These are phyloP conservation scores for Coemansia aciculifera DNA, from an alignment of 192 early-diverging fungal genomes.

Conservation along the genomic window DNA sequence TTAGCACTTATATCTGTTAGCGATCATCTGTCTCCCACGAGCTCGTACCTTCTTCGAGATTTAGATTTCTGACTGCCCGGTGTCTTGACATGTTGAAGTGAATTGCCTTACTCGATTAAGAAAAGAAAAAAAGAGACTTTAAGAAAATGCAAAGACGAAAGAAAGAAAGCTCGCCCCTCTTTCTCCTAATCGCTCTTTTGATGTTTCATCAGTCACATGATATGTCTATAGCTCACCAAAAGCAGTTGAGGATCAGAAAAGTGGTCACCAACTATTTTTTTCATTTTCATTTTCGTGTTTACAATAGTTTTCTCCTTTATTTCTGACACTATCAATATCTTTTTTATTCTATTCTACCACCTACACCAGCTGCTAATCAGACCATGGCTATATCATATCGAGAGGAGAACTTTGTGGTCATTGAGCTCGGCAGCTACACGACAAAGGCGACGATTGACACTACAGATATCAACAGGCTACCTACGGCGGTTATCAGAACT, in stretches of 20 bases:
- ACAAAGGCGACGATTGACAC: constrained; percentile 77
- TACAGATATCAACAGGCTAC: constrained; percentile 72
- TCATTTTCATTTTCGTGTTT: neutral
- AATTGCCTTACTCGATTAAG: neutral
- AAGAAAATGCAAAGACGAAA: neutral
- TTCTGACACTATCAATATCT: neutral
- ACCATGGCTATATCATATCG: constrained; percentile 47
- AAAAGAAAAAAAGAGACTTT: neutral
- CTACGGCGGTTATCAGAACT: constrained; percentile 60
- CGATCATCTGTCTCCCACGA: neutral
- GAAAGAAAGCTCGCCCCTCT: neutral
- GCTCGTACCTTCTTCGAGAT: constrained; percentile 48
- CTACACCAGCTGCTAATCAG: neutral
- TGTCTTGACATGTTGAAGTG: constrained; percentile 46
- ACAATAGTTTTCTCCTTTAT: neutral
- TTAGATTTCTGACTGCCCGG: constrained; percentile 45
- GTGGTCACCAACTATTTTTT: neutral
- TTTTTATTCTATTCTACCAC: neutral
- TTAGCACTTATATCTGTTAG: neutral
- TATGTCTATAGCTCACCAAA: neutral
- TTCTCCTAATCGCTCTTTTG: neutral
- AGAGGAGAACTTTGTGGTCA: constrained; percentile 83
- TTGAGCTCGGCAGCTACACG: constrained; percentile 79
- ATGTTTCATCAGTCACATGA: neutral
- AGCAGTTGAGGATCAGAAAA: neutral